Percentiles rank a stretch among this genome's conserved stretches.
These are phyloP conservation scores for Gracilariopsis chorda DNA, from an alignment of 23 red algal species.

Conservation along the genomic window DNA sequence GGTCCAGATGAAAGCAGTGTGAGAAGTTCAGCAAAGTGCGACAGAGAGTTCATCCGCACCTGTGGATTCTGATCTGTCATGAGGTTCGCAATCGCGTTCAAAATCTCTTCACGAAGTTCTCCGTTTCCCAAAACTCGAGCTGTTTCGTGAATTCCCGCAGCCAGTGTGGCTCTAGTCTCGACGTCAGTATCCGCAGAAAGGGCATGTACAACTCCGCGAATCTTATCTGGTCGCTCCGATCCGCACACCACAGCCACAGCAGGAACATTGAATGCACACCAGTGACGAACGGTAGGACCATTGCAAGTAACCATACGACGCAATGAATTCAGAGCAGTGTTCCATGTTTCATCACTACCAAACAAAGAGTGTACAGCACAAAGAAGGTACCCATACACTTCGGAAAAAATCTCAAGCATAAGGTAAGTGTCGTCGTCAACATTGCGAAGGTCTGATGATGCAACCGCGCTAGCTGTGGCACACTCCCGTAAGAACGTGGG, in stretches of 20 bases:
- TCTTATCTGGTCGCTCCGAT: conserved; percentile 53
- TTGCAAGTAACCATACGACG: conserved; percentile 87
- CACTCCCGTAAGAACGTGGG: conserved; percentile 81
- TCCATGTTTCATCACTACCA: conserved; percentile 74
- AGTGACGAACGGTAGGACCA: conserved; percentile 85
- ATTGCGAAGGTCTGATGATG: conserved; percentile 73
- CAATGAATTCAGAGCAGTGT: conserved; percentile 69
- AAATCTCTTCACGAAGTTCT: conserved; percentile 65
- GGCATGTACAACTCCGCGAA: conserved; percentile 74
- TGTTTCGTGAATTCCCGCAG: conserved; percentile 80
- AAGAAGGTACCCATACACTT: conserved; percentile 82
- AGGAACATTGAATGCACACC: conserved; percentile 90
- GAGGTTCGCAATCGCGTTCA: conserved; percentile 56
- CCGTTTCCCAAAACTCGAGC: conserved; percentile 58
- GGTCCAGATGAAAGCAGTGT: conserved; percentile 59
- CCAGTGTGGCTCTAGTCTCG: conserved; percentile 77
- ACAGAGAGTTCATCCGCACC: conserved; percentile 81
- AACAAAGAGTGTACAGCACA: conserved; percentile 69
- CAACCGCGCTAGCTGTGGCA: conserved; percentile 56
- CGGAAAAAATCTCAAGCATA: conserved; percentile 87
- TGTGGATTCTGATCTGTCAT: conserved; percentile 91
- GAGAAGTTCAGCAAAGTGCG: conserved; percentile 73
- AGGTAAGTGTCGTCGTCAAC: conserved; percentile 81
- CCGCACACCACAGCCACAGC: conserved; percentile 67
- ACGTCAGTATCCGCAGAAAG: conserved; percentile 83